Percentiles rank a stretch among this genome's conserved stretches.
Evolutionary conservation across 805 yeast species (phyloP).

Genomic region (Pichia nanzhaoensis): DNA sequence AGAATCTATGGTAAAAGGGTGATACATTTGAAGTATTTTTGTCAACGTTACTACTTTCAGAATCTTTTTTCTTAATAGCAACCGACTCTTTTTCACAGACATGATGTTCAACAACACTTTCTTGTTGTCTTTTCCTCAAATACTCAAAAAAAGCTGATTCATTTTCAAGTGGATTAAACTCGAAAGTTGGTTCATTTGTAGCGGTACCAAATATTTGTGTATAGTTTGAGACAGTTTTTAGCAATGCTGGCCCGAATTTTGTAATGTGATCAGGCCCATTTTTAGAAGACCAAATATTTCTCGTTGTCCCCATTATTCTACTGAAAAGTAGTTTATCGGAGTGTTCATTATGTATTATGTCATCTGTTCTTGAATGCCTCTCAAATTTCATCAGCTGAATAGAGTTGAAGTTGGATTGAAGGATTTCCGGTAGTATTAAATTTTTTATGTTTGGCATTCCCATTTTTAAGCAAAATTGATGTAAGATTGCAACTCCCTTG

Average conservation of each 20-base stretch:
- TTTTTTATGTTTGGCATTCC: conserved; percentile 31
- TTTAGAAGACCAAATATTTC: conserved; percentile 63
- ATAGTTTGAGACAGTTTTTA: conserved; percentile 4
- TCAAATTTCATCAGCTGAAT: conserved; percentile 67
- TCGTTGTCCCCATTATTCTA: conserved; percentile 52
- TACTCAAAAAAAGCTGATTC: conserved; percentile 20
- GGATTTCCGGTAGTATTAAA: conserved; percentile 27
- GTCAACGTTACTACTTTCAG: neutral
- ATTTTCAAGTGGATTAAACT: conserved; percentile 5
- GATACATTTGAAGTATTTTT: conserved; percentile 25
- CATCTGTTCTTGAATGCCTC: conserved; percentile 51
- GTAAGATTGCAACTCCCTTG: conserved; percentile 73
- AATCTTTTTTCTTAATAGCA: neutral
- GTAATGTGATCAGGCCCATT: conserved; percentile 45
- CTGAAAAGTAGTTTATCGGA: conserved; percentile 60
- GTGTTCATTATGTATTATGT: conserved; percentile 53
- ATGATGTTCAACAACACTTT: too few species aligned
- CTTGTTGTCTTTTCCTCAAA: conserved; percentile 18
- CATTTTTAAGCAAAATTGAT: conserved; percentile 47
- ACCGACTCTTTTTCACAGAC: neutral
- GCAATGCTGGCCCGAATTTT: conserved; percentile 16
- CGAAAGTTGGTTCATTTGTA: neutral
- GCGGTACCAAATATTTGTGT: neutral
- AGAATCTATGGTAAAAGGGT: conserved; percentile 70
- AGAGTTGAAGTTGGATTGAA: conserved; percentile 56